phyloP scores from a whole-genome alignment of 495 filamentous ascomycete species.

The Chaetomidium leptoderma region DNA sequence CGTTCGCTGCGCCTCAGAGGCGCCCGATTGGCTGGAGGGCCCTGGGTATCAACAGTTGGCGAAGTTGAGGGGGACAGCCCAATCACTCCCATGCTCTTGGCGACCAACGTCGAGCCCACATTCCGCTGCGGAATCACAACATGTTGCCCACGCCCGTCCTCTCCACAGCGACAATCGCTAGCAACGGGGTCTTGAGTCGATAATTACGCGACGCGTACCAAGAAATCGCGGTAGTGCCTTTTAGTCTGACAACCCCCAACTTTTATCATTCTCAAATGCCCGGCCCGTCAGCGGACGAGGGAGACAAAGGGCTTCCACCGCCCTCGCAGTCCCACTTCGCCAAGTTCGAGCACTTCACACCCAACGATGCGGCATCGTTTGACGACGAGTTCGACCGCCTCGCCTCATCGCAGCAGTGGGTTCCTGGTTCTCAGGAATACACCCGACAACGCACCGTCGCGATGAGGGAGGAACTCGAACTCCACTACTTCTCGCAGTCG shows the following conservation, averaged over 20 bases:
- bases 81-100: too few species aligned
- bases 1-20: too few species aligned
- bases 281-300: neutral
- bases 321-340: constrained; percentile 37
- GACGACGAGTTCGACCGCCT: constrained; percentile 37
- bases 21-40: too few species aligned
- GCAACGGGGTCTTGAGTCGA: too few species aligned
- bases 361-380: constrained; percentile 30
- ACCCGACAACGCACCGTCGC: constrained; percentile 32
- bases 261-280: neutral
- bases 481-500: constrained; percentile 31
- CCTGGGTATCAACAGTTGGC: too few species aligned
- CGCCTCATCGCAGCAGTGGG: constrained; percentile 36
- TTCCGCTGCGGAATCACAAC: too few species aligned
- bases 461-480: constrained; percentile 31
- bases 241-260: constrained; percentile 6
- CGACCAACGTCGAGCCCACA: too few species aligned
- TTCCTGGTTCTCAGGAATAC: constrained; percentile 31
- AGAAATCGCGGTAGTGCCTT: neutral
- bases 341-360: constrained; percentile 31
- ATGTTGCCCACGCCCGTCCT: too few species aligned
- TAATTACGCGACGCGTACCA: neutral
- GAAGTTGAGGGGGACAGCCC: too few species aligned
- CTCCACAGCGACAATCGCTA: too few species aligned
- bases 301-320: constrained; percentile 9